These are phyloP conservation scores for Phaseolus coccineus DNA, from an alignment of 331 rosid genomes.

Conservation along the genomic window DNA sequence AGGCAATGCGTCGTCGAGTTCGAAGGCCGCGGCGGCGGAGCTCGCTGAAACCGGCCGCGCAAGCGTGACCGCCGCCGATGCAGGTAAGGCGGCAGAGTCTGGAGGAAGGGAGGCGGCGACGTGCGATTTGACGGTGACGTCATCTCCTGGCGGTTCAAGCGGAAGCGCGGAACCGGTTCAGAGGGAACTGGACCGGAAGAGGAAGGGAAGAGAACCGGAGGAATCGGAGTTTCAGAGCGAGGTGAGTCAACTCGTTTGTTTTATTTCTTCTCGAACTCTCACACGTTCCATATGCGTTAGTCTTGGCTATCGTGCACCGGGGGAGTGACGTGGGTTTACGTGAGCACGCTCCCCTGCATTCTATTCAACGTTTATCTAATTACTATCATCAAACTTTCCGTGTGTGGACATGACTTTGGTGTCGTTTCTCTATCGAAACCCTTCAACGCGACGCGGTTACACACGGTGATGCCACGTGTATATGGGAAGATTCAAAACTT, in stretches of 20 bases:
- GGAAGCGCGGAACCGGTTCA: constrained; percentile 56
- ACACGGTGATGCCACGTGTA: constrained; percentile 33
- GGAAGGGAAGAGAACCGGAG: constrained; percentile 63
- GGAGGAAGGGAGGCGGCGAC: constrained; percentile 47
- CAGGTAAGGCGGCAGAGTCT: constrained; percentile 27
- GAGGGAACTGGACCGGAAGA: constrained; percentile 61
- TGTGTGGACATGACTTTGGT: neutral
- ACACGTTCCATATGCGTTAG: constrained; percentile 23
- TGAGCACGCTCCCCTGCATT: constrained; percentile 33
- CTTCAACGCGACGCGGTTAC: constrained; percentile 4
- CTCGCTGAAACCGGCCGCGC: constrained; percentile 28
- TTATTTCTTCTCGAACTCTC: neutral
- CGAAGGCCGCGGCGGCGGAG: constrained; percentile 47
- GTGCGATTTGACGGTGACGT: constrained; percentile 61
- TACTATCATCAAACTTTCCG: constrained; percentile 10
- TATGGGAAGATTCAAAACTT: constrained; percentile 4
- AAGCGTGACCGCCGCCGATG: constrained; percentile 32
- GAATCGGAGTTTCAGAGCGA: constrained; percentile 66
- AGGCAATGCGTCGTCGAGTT: constrained; percentile 49
- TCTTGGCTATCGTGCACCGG: constrained; percentile 44
- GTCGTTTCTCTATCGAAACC: neutral
- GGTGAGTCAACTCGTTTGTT: constrained; percentile 45
- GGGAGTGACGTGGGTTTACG: constrained; percentile 40
- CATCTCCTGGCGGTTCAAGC: constrained; percentile 66
- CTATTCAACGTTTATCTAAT: neutral